These are phyloP conservation scores for Evernia prunastri DNA, from an alignment of 495 filamentous ascomycete genomes.

Conservation along the genomic window DNA sequence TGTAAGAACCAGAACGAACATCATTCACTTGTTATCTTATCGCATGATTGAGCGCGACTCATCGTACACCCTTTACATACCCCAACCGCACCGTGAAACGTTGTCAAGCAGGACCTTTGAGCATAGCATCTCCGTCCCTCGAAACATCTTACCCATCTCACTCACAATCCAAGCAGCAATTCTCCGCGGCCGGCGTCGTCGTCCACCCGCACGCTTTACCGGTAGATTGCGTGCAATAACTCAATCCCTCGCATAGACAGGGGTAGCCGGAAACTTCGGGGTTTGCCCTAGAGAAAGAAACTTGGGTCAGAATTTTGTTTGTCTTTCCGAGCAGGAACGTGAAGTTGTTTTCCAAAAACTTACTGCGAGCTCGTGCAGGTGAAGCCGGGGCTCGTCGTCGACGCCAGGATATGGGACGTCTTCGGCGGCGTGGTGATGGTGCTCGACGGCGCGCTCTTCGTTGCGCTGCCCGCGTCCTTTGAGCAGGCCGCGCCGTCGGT, in stretches of 20 bases:
- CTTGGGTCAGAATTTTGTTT: neutral
- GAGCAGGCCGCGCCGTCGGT: neutral
- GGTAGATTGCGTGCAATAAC: neutral
- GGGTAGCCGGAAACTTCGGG: neutral
- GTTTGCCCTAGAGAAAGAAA: neutral
- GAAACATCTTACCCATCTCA: neutral
- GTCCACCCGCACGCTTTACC: conserved; percentile 1
- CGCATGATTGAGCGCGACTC: too few species aligned
- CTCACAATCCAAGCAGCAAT: neutral
- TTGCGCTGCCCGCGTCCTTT: neutral
- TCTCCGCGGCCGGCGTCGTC: neutral
- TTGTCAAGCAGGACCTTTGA: too few species aligned
- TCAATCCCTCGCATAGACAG: neutral
- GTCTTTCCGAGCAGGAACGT: too few species aligned
- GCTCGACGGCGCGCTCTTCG: neutral
- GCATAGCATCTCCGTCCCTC: too few species aligned
- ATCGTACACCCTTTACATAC: too few species aligned
- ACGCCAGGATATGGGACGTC: neutral
- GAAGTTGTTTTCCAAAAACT: too few species aligned
- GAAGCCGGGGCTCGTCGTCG: neutral
- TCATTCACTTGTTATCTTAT: too few species aligned
- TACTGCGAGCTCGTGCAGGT: conserved; percentile 7
- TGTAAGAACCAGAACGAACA: too few species aligned
- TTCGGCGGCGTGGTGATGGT: conserved; percentile 1
- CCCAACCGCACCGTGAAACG: too few species aligned